Evolutionary conservation across 345 rosid species (phyloP), one percentile per base, ranked within the genome.

Genomic region (Durio zibethinus): DNA sequence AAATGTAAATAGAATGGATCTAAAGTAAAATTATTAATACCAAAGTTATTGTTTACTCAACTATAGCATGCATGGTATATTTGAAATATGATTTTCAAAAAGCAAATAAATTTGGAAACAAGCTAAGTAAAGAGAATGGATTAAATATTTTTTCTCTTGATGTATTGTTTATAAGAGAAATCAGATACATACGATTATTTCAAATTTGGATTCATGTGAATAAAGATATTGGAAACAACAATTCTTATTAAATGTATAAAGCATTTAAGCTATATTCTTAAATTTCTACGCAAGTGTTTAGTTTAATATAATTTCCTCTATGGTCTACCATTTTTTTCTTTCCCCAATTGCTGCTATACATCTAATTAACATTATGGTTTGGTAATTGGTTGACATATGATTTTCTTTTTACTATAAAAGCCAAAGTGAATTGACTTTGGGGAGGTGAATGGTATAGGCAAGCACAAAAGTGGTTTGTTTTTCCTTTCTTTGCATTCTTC

Each of bases 401-500:
- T 80, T 96, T 90, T 83, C 98, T 98, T 66, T 90, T 98, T 2
- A 87, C 93, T 64, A 97, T 93, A 74, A 91, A 93, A 89, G 88
- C 99, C 72, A 96, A 96, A 66, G 99, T 96, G 74, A 96, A 96
- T 83, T 93, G 98, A 73, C 91, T 96, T 1, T 96, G 99, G 99
- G 94, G 98, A 20, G 99, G 99, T 69, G 97, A 96, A 88, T 96
- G 99, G 99, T 98, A 95, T 66, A 98, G 99, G 43, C 97, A 95
- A 76, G 99, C 99, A 1, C 97, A 93, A 70, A 96, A 95, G 81
- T 96, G 99, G 99, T 93, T 76, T 16, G 81, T 79, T n/a, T 63
- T 76, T n/a, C 61, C 62, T 47, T 27, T 64, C 74, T 59, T 42
- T 57, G 10, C 45, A 35, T 73, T 47, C 23, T 76, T 16, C 57